Base-by-base conservation (phyloP, 2,329 filamentous ascomycete species). In the Zymoseptoria crescenta region DNA sequence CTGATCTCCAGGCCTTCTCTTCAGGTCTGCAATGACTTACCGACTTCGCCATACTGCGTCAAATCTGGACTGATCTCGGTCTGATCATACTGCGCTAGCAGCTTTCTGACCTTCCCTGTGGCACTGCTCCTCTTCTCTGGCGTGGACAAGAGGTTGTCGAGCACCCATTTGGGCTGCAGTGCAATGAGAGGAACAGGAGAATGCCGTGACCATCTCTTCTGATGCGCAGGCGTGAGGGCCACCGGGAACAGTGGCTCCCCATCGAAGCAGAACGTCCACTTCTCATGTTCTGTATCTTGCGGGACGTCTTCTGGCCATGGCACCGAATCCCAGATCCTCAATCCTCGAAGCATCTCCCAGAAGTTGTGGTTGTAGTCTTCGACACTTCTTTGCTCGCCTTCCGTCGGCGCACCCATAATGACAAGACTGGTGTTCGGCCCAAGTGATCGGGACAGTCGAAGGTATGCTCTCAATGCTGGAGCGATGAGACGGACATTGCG, bases 331-430 rank as follows among this genome's bases (percentile, higher is more conserved):
- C 61, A 63, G 2, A 64, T 64, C 19, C 62, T 52, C n/a, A 64
- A 41, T 1, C 62, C 62, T 16, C 62, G 56, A 19, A 64, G 55
- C 62, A 64, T 64, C 19, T 64, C 61, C 55, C 61, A 64, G 53
- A 64, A 64, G 16, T 53, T 49, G 20, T 61, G 61, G 29, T 64
- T 64, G 54, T 64, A 64, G 27, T 64, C 55, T 28, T 64, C 62
- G 7, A 64, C 62, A 8, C 55, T 49, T 27, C 59, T 64, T 7
- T 50, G 21, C 7, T 54, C 59, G 35, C 57, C 62, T 21, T 64
- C 62, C n/a, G 62, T 64, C 3, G 62, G 62, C 8, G 62, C 62
- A 8, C 60, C 61, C 62, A 64, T 64, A 20, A 64, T 64, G 8
- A 64, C 59, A 19, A 64, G 54, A 30, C 62, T 64, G 35, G 62